Base-by-base conservation (phyloP, 2,329 filamentous ascomycete species). In the Coniochaeta hoffmannii region DNA sequence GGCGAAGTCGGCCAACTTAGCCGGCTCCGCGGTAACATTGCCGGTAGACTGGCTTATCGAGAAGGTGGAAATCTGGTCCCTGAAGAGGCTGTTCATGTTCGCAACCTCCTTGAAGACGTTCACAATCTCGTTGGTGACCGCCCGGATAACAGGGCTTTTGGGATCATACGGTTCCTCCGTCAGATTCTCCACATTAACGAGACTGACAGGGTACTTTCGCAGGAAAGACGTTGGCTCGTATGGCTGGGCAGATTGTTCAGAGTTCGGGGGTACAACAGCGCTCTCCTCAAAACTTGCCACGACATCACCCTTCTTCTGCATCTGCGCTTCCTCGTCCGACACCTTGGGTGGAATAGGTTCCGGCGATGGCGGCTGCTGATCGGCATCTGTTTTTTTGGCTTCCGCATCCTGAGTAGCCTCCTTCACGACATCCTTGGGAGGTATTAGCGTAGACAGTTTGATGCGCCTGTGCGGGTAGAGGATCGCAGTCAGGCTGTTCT, bases 21-120 rank as follows among this genome's bases (percentile, higher is more conserved):
- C 90, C 7, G 94, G 94, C 63, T 99, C 94, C 35, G 96, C 88
- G 50, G 90, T 93, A 53, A 99, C 89, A 64, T 97, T 99, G 55
- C 93, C 92, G 0, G 92, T 89, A 10, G 90, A 95, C 64, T 96
- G 91, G 64, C 90, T 95, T 79, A 96, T 95, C 30, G 91, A 93
- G 68, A 97, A 99, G 1, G 93, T 96, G 0, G 92, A 96, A 55
- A 99, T 96, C 68, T 99, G 94, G 66, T 99, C 94, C 56, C 93
- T 85, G 79, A 99, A 99, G 19, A 99, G 79, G 57, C 89, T 90
- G 74, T 97, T 99, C 72, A 97, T 84, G 46, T 86, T 88, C 10
- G 93, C 93, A 54, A 99, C 90, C 69, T 97, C 92, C 74, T 97
- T 97, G 78, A 97, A 97, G 0, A 96, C 94, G 69, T 97, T 97